phyloP scores from a whole-genome alignment of 169 alveolate species.

The Eimeria sp. region DNA sequence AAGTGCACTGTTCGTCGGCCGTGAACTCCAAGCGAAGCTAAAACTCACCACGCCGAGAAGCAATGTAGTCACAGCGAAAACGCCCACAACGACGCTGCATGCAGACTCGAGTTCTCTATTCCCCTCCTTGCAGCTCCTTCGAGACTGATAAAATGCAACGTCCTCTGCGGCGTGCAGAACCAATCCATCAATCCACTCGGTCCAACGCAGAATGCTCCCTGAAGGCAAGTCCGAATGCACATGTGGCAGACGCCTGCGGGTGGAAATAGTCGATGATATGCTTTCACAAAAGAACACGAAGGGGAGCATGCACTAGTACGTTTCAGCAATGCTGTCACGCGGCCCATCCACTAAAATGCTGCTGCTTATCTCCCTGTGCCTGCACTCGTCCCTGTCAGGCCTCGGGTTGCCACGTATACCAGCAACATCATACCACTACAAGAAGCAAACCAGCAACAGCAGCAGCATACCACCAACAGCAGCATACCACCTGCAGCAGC shows the following conservation, averaged over 20 bases:
- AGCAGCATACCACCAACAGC: background rate
- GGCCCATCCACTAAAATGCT: background rate
- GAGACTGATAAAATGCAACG: constrained; percentile 29
- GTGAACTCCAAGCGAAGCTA: background rate
- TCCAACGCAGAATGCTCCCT: constrained; percentile 68
- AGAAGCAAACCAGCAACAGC: background rate
- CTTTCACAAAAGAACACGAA: background rate
- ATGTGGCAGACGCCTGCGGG: background rate
- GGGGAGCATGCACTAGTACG: background rate
- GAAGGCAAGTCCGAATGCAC: background rate
- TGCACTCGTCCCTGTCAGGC: background rate
- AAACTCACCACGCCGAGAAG: constrained; percentile 44
- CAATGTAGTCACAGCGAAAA: background rate
- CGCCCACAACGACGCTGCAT: constrained; percentile 10
- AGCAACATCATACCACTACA: no score
- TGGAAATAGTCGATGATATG: background rate
- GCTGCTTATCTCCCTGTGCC: background rate
- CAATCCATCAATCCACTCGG: constrained; percentile 61
- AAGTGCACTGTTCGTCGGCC: background rate
- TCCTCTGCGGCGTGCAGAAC: constrained; percentile 48
- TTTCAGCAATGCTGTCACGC: background rate
- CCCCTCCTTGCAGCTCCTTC: constrained; percentile 28
- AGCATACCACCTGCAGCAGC: background rate
- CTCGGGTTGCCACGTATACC: background rate
- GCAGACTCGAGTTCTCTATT: constrained; percentile 32